Percentiles rank a stretch among this genome's conserved stretches.
These are phyloP conservation scores for Metschnikowia continentalis DNA, from an alignment of 805 yeast genomes.

Conservation along the genomic window DNA sequence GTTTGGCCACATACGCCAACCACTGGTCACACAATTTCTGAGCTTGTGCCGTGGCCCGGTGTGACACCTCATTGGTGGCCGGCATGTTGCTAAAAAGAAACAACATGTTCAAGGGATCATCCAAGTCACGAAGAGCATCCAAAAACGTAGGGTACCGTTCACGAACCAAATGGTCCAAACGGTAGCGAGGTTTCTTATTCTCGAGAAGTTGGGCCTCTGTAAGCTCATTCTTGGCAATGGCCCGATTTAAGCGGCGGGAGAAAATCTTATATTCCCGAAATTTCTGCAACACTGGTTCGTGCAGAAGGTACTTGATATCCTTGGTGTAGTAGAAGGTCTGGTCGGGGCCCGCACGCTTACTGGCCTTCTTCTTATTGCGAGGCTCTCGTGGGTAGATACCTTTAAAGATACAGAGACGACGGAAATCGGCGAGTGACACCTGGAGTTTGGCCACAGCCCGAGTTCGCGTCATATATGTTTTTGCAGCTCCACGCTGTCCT, in stretches of 20 bases:
- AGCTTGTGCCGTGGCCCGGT: slow-evolving; percentile 84
- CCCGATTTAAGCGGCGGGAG: slow-evolving; percentile 83
- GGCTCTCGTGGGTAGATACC: slow-evolving; percentile 98
- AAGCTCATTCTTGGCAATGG: slow-evolving; percentile 89
- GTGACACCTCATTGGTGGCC: slow-evolving; percentile 77
- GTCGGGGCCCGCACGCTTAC: slow-evolving; percentile 96
- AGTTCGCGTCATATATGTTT: slow-evolving; percentile 87
- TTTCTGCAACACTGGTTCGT: slow-evolving; percentile 87
- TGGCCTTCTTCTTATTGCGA: slow-evolving; percentile 90
- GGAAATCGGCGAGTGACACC: slow-evolving; percentile 91
- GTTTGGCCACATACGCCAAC: slow-evolving; percentile 89
- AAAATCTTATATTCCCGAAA: slow-evolving; percentile 95
- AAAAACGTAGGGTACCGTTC: slow-evolving; percentile 93
- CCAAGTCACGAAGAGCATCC: slow-evolving; percentile 90
- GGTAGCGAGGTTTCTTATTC: slow-evolving; percentile 74
- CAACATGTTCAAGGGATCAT: slow-evolving; percentile 93
- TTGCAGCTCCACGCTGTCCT: slow-evolving; percentile 84
- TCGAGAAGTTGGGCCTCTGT: slow-evolving; percentile 85
- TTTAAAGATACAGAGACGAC: slow-evolving; percentile 94
- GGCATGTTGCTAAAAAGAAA: slow-evolving; percentile 94
- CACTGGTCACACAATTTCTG: slow-evolving; percentile 86
- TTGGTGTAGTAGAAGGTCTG: slow-evolving; percentile 90
- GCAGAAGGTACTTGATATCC: slow-evolving; percentile 91
- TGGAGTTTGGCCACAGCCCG: slow-evolving; percentile 92
- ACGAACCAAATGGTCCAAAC: slow-evolving; percentile 83